phyloP scores from a whole-genome alignment of 139 green algal species.

The Pseudopediastrum boryanum region DNA sequence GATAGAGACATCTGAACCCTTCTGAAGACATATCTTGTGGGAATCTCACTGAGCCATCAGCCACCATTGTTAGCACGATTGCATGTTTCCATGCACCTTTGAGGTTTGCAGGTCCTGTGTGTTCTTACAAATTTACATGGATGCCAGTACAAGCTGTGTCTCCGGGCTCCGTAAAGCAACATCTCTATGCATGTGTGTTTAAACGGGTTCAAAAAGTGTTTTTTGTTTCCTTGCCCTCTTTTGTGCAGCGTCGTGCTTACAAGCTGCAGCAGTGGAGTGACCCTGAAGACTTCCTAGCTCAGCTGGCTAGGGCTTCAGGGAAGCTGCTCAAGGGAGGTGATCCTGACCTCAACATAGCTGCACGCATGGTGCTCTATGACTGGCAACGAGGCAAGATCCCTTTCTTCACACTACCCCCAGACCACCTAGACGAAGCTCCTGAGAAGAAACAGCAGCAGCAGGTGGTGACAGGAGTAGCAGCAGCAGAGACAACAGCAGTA shows the following conservation, averaged over 20 bases:
- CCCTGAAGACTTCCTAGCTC: slow-evolving; percentile 90
- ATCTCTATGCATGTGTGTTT: too few species aligned
- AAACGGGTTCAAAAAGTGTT: too few species aligned
- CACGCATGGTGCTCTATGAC: slow-evolving; percentile 96
- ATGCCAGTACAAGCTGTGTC: too few species aligned
- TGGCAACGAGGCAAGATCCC: slow-evolving; percentile 98
- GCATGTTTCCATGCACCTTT: too few species aligned
- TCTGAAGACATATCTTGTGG: slow-evolving; percentile 55
- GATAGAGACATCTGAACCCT: slow-evolving; percentile 67
- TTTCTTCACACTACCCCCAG: slow-evolving; percentile 92
- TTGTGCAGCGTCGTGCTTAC: slow-evolving; percentile 79
- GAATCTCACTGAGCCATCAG: slow-evolving; percentile 68
- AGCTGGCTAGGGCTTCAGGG: slow-evolving; percentile 75
- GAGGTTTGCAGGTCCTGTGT: too few species aligned
- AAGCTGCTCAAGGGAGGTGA: slow-evolving; percentile 87
- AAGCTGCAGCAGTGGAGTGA: slow-evolving; percentile 85
- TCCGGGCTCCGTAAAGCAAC: too few species aligned
- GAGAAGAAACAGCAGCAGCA: slow-evolving; percentile 4
- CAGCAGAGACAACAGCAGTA: too few species aligned
- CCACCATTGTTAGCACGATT: too few species aligned
- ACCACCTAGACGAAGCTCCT: slow-evolving; percentile 55
- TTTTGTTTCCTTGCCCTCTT: background rate
- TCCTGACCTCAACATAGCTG: slow-evolving; percentile 93
- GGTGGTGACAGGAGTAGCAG: background rate
- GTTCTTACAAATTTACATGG: too few species aligned